Base-by-base conservation (phyloP, 2,329 filamentous ascomycete genomes). In the Phaeomoniella chlamydospora region DNA sequence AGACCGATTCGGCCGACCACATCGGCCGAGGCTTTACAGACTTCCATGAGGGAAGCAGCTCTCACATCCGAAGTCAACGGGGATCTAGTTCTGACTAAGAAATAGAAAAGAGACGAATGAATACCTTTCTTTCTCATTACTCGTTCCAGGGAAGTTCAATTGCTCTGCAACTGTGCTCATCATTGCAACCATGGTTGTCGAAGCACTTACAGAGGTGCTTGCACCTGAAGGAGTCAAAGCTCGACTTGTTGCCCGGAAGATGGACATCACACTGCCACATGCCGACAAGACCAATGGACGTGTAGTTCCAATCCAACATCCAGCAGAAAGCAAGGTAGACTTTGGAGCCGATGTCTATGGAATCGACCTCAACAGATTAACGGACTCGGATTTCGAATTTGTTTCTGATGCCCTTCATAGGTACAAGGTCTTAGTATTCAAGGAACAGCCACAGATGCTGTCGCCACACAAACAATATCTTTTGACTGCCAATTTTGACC, bases 341-440 rank as follows among this genome's bases (percentile, higher is more conserved):
- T 57, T 58, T 40, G 54, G 52, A 12, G 54, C 55, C 5, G 43
- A 47, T 14, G 42, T 57, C 2, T 55, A 55, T 31, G 54, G 55
- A 13, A 56, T 58, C 31, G 53, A 58, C 37, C 43, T 57, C 19
- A 57, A 58, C 44, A 43, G 49, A 4, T 48, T 57, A 17, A 57
- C 46, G 9, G 48, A 51, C 34, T 49, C 52, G 3, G 53, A 55
- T 29, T 55, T 55, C 33, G 41, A 45, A 5, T 44, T 55, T 16
- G 55, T 56, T 19, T 51, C 49, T 11, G 49, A 51, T 35, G 51
- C 53, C 2, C 46, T 58, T 12, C 49, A 55, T 38, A 50, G 41
- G 26, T 45, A 58, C 41, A 58, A 56, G 41, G 41, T 57, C 13
- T 46, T 56, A 13, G 49, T 57, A n/a, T 58, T 58, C 45, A 57